Percentiles rank a stretch among this genome's conserved stretches.
These are phyloP conservation scores for Clavulina sp. DNA, from an alignment of 768 basidiomycete species.

Conservation along the genomic window DNA sequence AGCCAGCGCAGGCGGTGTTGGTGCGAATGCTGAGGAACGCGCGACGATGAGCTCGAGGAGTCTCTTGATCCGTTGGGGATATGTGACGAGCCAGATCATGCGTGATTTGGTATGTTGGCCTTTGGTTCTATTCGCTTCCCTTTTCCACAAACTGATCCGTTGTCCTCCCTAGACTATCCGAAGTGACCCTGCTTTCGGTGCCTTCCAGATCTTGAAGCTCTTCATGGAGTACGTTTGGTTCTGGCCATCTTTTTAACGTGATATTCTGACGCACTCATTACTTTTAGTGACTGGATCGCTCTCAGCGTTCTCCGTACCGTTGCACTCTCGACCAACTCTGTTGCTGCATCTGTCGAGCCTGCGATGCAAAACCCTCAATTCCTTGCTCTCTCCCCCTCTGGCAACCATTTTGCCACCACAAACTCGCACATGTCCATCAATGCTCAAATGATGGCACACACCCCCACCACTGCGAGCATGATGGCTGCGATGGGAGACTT, in stretches of 20 bases:
- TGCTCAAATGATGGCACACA: no score
- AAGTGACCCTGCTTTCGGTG: slow-evolving; percentile 82
- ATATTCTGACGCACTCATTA: not conserved
- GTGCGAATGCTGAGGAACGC: slow-evolving; percentile 51
- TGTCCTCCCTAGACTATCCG: slow-evolving; percentile 49
- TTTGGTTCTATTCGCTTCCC: not conserved
- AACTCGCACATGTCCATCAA: no score
- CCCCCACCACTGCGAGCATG: no score
- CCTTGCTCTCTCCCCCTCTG: slow-evolving; percentile 52
- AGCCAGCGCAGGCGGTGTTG: no score
- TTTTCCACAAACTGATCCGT: not conserved
- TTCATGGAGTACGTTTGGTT: slow-evolving; percentile 62
- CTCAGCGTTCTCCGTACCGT: slow-evolving; percentile 76
- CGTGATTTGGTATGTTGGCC: slow-evolving; percentile 52
- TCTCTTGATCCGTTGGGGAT: slow-evolving; percentile 79
- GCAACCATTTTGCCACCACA: not conserved
- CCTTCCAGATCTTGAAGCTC: slow-evolving; percentile 80
- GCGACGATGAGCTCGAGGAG: slow-evolving; percentile 73
- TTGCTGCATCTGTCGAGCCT: slow-evolving; percentile 80
- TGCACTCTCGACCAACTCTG: slow-evolving; percentile 77
- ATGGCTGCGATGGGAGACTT: no score
- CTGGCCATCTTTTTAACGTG: not conserved
- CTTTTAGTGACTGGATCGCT: slow-evolving; percentile 73
- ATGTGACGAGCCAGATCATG: slow-evolving; percentile 88
- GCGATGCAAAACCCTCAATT: slow-evolving; percentile 85